Evolutionary conservation across 208 protist genomes (phyloP), one percentile per base, ranked within the genome.

Genomic region (Acanthamoeba royreba): DNA sequence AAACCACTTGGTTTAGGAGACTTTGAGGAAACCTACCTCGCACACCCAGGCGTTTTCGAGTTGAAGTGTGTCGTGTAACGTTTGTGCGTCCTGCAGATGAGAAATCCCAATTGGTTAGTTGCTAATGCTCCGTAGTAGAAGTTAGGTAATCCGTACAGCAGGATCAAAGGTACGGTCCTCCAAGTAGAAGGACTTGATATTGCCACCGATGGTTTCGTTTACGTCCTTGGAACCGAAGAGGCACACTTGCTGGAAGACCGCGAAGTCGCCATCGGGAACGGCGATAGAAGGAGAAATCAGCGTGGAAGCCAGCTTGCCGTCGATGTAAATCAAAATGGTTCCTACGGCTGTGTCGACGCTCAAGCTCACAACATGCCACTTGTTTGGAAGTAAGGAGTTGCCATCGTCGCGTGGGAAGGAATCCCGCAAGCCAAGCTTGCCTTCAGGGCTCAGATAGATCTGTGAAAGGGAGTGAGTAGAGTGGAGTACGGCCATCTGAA

Each of bases 141-240:
- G n/a, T 11, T 25, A 66, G 52, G 19, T 17, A 2, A 66, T 28
- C 7, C 83, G 31, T 69, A 90, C 83, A 33, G 45, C 53, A 38
- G 53, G 83, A 33, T 25, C 33, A 47, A 90, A 90, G 45, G 38
- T 8, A 22, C 83, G 31, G 31, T 90, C 42, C 53, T 90, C 83
- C 9, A 90, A 90, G 38, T 22, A 90, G 52, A 90, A 42, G 83
- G 45, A 43, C 83, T 90, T 90, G 83, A 90, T 33, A 35, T 90
- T 90, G 83, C 49, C 83, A 3, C 83, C 83, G 35, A 90, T 3
- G 47, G 52, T 90, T 49, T 90, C 83, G 33, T 13, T 49, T 25
- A 31, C 38, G 53, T 90, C 52, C 83, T 90, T 90, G 43, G 38
- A 49, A 2, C 83, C 83, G 38, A 90, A 90, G 38, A 90, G 38